Evolutionary conservation across 2,329 filamentous ascomycete species (phyloP).

Genomic region (Colletotrichum paranaense): DNA sequence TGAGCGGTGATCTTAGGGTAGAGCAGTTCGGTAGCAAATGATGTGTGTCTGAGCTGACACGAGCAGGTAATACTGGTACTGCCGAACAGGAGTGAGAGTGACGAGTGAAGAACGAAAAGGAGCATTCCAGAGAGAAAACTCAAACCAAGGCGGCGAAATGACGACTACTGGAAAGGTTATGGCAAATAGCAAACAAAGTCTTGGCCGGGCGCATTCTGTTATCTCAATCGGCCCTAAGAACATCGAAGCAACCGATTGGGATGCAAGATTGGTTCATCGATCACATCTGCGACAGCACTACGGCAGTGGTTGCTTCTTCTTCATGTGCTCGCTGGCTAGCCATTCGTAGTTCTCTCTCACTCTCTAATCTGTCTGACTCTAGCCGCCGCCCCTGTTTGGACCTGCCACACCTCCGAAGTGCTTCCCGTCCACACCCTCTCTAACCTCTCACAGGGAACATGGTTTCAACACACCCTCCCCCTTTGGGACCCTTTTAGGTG

Average conservation of each 20-base stretch:
- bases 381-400: not conserved
- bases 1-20: not conserved
- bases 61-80: too few species aligned
- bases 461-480: not conserved
- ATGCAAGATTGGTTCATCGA: constrained; percentile 24
- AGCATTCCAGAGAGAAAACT: not conserved
- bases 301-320: not conserved
- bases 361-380: not conserved
- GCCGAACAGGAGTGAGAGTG: not conserved
- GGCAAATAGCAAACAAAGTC: not conserved
- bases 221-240: constrained; percentile 33
- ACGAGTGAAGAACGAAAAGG: not conserved
- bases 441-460: not conserved
- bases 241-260: constrained; percentile 14
- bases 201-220: not conserved
- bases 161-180: not conserved
- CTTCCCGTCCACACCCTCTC: not conserved
- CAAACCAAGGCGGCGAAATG: not conserved
- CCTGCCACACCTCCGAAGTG: not conserved
- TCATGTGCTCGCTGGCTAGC: not conserved
- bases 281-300: constrained; percentile 11
- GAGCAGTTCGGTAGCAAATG: not conserved
- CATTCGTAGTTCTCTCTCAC: too few species aligned
- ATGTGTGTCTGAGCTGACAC: not conserved
- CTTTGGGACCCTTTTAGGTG: not conserved